These are phyloP conservation scores for Alternaria triticina DNA, from an alignment of 2,329 filamentous ascomycete species.

Conservation along the genomic window DNA sequence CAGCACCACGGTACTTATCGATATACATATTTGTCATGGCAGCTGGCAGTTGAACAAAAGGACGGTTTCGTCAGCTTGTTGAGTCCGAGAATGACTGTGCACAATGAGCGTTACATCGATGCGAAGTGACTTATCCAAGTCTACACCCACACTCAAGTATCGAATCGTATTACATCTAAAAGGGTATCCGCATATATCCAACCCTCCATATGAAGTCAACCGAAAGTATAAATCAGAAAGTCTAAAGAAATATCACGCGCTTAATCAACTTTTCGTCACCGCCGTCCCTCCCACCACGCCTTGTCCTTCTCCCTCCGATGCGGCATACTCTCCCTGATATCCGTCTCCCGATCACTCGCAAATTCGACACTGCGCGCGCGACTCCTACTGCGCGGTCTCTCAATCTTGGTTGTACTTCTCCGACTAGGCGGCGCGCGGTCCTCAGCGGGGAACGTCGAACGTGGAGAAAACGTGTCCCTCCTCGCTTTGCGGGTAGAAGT, in stretches of 20 bases:
- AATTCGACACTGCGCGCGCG: conserved; percentile 33
- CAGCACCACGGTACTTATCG: neutral
- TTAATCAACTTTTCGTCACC: conserved; percentile 2
- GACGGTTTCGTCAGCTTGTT: neutral
- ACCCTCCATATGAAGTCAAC: conserved; percentile 1
- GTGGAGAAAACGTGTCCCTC: conserved; percentile 32
- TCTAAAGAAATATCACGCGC: neutral
- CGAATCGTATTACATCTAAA: conserved; percentile 10
- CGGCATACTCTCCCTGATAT: conserved; percentile 42
- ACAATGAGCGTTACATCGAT: neutral
- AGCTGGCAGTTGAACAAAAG: neutral
- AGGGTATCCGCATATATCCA: conserved; percentile 15
- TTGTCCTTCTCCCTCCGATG: conserved; percentile 41
- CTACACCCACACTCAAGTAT: neutral
- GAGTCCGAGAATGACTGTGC: neutral
- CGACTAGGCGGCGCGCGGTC: conserved; percentile 12
- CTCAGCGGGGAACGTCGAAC: conserved; percentile 27
- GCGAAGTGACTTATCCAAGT: neutral
- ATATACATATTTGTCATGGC: neutral
- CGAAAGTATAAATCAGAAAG: neutral
- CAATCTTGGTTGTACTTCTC: conserved; percentile 17
- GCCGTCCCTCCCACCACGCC: conserved; percentile 45
- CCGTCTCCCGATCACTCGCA: conserved; percentile 38
- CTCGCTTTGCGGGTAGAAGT: conserved; percentile 9
- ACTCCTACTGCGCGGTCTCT: conserved; percentile 23